These are phyloP conservation scores for Microdochium trichocladiopsis DNA, from an alignment of 2,329 filamentous ascomycete species.

Conservation along the genomic window DNA sequence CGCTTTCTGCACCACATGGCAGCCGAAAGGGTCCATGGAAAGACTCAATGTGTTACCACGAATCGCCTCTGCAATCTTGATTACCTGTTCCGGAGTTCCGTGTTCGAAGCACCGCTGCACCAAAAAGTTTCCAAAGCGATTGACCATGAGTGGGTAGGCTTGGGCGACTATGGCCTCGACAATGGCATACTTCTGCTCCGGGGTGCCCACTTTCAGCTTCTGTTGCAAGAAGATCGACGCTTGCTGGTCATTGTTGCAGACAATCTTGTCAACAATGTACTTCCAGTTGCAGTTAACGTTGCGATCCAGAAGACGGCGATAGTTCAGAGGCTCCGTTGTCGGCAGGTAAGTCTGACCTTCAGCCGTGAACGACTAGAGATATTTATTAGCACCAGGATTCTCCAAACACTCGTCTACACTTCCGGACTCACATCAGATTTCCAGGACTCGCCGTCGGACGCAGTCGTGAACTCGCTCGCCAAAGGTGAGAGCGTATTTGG, in stretches of 20 bases:
- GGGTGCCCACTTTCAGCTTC: conserved; percentile 93
- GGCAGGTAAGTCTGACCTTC: conserved; percentile 74
- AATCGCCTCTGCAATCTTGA: conserved; percentile 90
- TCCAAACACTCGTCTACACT: no score
- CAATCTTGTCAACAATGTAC: conserved; percentile 99
- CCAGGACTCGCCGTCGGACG: conserved; percentile 37
- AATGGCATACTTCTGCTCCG: conserved; percentile 95
- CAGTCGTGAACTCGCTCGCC: conserved; percentile 65
- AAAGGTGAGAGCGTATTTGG: conserved; percentile 61
- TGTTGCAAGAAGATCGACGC: conserved; percentile 98
- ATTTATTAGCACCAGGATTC: conserved; percentile 14
- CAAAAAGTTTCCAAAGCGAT: conserved; percentile 96
- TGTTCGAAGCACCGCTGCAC: conserved; percentile 99
- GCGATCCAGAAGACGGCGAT: conserved; percentile 87
- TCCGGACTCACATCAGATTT: conserved; percentile 42
- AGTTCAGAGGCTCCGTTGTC: conserved; percentile 89
- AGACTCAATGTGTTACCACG: conserved; percentile 88
- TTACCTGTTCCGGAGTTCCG: conserved; percentile 87
- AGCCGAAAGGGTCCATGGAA: conserved; percentile 98
- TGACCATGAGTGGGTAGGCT: conserved; percentile 94
- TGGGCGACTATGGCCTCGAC: conserved; percentile 93
- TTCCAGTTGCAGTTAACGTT: conserved; percentile 99
- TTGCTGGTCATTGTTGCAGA: conserved; percentile 98
- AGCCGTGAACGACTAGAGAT: conserved; percentile 33
- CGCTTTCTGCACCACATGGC: conserved; percentile 96